phyloP scores from a whole-genome alignment of 1,284 basidiomycete species.

The Ceratobasidium sp. region DNA sequence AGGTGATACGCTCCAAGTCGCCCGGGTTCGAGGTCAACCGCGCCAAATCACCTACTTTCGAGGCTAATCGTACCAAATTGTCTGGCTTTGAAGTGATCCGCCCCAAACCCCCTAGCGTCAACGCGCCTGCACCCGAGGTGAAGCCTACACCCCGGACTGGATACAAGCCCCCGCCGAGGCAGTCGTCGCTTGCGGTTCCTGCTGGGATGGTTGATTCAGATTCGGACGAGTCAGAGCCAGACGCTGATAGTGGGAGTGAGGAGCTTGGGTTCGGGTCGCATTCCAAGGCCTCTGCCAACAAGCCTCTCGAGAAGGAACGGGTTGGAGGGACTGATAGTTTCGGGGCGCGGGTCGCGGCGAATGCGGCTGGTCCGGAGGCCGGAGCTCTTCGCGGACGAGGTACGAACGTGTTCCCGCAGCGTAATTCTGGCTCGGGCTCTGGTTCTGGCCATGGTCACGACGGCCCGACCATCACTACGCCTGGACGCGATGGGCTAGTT shows the following conservation, averaged over 20 bases:
- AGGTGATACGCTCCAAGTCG: neutral
- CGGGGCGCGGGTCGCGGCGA: neutral
- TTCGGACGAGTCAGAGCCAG: constrained; percentile 39
- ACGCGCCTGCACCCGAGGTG: neutral
- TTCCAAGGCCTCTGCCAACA: no score
- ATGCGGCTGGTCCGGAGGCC: neutral
- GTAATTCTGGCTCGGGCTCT: neutral
- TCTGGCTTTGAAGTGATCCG: neutral
- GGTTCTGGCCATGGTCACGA: neutral
- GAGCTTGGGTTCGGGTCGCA: constrained; percentile 7
- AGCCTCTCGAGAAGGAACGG: neutral
- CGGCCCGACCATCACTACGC: neutral
- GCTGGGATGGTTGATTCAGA: constrained; percentile 23
- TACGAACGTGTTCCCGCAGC: neutral
- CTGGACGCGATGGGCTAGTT: constrained; percentile 4
- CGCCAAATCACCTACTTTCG: neutral
- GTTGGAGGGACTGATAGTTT: neutral
- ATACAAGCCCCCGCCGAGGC: constrained; percentile 22
- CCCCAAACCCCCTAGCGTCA: neutral
- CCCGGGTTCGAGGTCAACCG: neutral
- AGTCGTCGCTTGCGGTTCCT: constrained; percentile 22
- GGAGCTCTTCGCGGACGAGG: constrained; percentile 12
- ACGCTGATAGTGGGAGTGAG: constrained; percentile 28
- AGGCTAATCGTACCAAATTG: neutral
- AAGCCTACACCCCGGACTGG: constrained; percentile 4